Conservation (phyloP, 352 stramenopile species). For the Albugo candida region DNA sequence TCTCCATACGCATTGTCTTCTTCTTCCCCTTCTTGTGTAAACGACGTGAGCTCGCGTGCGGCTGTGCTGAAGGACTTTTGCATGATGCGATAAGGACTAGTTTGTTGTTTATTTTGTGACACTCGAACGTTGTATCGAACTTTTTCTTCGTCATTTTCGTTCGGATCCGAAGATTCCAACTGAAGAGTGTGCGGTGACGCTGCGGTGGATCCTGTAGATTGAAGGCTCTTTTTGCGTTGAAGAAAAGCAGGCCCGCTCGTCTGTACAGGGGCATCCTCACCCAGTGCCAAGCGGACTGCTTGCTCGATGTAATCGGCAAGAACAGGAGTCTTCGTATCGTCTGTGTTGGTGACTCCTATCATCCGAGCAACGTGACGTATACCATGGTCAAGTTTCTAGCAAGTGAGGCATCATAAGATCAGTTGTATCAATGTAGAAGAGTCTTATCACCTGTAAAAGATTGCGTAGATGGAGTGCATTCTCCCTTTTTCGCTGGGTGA, state of each 20-base stretch:
- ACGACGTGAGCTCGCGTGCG: no score
- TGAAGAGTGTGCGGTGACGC: slow-evolving; percentile 15
- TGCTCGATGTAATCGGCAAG: slow-evolving; percentile 56
- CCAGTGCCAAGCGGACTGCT: slow-evolving; percentile 45
- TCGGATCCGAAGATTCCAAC: slow-evolving; percentile 11
- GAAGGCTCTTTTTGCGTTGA: slow-evolving; percentile 56
- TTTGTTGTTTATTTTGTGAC: slow-evolving; percentile 15
- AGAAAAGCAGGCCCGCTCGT: slow-evolving; percentile 22
- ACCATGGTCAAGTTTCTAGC: slow-evolving; percentile 43
- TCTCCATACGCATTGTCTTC: no score
- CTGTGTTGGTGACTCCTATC: slow-evolving; percentile 22
- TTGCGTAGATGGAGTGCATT: slow-evolving; percentile 25
- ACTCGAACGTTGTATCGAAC: slow-evolving; percentile 59
- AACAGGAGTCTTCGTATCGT: slow-evolving; percentile 33
- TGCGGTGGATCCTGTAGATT: slow-evolving; percentile 15
- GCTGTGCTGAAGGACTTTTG: no score
- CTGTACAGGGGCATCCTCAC: slow-evolving; percentile 51
- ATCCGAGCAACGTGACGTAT: slow-evolving; percentile 62
- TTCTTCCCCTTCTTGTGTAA: no score
- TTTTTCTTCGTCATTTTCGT: slow-evolving; percentile 39
- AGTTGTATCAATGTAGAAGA: not conserved
- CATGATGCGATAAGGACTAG: no score
- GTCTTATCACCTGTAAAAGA: slow-evolving; percentile 26
- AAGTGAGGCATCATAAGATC: not conserved
- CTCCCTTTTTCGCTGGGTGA: slow-evolving; percentile 57